Percentiles rank a stretch among this genome's conserved stretches.
phyloP scores from a whole-genome alignment of 306 rosid genomes.

The Sindora glabra region DNA sequence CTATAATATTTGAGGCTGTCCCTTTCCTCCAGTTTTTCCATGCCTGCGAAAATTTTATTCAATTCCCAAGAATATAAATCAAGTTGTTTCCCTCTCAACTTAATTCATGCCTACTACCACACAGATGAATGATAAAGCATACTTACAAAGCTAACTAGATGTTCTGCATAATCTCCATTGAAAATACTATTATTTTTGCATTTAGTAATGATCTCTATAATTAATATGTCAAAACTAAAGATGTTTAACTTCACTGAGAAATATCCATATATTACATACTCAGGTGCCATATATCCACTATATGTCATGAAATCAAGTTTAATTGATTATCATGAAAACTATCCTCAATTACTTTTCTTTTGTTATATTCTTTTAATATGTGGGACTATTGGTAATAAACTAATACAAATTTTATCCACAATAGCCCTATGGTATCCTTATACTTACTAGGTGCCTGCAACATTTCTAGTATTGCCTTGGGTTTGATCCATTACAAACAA shows the following conservation, averaged over 20 bases:
- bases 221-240: slow-evolving; percentile 37
- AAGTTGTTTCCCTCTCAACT: no score
- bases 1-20: slow-evolving; percentile 18
- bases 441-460: slow-evolving; percentile 7
- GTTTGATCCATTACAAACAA: neutral
- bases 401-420: no score
- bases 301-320: neutral
- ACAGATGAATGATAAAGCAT: no score
- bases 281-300: slow-evolving; percentile 59
- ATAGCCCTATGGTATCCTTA: neutral
- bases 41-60: slow-evolving; percentile 21
- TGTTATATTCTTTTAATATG: no score
- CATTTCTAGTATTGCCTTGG: neutral
- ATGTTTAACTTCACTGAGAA: slow-evolving; percentile 35
- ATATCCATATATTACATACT: slow-evolving; percentile 28
- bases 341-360: neutral
- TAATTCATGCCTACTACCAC: no score
- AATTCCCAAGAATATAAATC: neutral
- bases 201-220: slow-evolving; percentile 52
- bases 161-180: slow-evolving; percentile 8
- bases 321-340: neutral
- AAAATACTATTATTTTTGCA: slow-evolving; percentile 3
- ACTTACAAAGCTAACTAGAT: slow-evolving; percentile 40
- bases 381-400: no score
- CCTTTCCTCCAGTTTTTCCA: slow-evolving; percentile 43